A percentile compares a stretch with the other conserved stretches of the same genome.
Conservation (phyloP, 306 rosid species). For the Lathyrus aphaca region DNA sequence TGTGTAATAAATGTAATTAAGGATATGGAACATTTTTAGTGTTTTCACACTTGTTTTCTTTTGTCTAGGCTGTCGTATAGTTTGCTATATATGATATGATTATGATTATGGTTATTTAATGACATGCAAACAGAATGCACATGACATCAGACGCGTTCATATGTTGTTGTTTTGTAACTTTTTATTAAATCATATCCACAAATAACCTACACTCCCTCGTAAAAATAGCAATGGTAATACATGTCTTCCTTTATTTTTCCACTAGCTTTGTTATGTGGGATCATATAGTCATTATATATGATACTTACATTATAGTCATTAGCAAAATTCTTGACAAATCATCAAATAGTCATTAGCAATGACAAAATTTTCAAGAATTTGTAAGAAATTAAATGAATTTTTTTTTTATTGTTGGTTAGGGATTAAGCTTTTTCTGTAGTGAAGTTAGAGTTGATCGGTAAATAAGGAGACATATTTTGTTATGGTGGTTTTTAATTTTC, state of each 20-base stretch:
- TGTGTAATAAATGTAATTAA: conserved; percentile 11
- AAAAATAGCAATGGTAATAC: background rate
- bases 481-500: no score
- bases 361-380: no score
- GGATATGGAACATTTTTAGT: conserved; percentile 5
- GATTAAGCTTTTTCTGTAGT: no score
- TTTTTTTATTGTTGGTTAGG: no score
- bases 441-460: no score
- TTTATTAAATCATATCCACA: conserved; percentile 2
- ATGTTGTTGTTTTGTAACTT: conserved; percentile 9
- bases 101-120: background rate
- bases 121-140: conserved; percentile 33
- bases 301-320: no score
- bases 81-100: conserved; percentile 18
- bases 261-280: background rate
- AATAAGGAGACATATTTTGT: no score
- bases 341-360: no score
- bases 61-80: conserved; percentile 31
- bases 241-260: background rate
- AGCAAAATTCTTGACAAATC: no score
- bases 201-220: background rate
- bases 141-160: background rate
- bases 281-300: background rate
- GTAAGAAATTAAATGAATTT: no score
- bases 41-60: conserved; percentile 28